Conservation (phyloP, 192 early-diverging fungal genomes). For the Thoreauomyces humboldtii region DNA sequence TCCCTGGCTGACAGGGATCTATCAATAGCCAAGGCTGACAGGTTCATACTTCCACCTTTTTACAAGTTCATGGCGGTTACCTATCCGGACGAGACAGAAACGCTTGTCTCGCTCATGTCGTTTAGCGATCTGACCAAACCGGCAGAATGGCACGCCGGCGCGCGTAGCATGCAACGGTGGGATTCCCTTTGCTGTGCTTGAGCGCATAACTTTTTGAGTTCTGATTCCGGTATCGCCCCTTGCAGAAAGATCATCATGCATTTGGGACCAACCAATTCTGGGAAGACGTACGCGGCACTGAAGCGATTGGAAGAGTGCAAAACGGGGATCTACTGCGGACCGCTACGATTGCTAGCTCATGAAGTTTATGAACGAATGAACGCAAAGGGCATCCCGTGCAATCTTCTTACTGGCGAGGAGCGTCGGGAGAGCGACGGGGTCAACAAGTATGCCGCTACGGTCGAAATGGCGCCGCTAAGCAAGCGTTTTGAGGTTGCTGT, state of each 20-base stretch:
- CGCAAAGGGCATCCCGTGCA: constrained; percentile 68
- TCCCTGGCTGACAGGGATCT: background rate
- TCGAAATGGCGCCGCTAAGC: constrained; percentile 77
- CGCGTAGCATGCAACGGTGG: constrained; percentile 73
- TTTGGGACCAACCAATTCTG: constrained; percentile 96
- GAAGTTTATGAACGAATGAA: constrained; percentile 91
- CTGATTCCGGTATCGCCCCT: background rate
- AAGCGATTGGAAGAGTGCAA: constrained; percentile 60
- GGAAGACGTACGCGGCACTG: constrained; percentile 91
- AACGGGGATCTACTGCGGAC: constrained; percentile 83
- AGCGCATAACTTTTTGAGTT: background rate
- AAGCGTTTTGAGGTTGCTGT: constrained; percentile 76
- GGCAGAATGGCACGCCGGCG: constrained; percentile 71
- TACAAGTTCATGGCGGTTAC: constrained; percentile 28
- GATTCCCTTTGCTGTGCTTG: background rate
- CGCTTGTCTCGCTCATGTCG: constrained; percentile 30
- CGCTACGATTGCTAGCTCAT: constrained; percentile 86
- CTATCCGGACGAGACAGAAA: background rate
- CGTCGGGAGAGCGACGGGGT: constrained; percentile 53
- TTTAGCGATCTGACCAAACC: constrained; percentile 77
- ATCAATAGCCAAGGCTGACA: constrained; percentile 33
- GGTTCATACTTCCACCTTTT: constrained; percentile 33
- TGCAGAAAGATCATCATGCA: constrained; percentile 82
- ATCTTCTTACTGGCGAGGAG: constrained; percentile 92
- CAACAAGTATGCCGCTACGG: constrained; percentile 68